Percentiles rank a stretch among this genome's conserved stretches.
These are phyloP conservation scores for Pseudozyma sp. DNA, from an alignment of 1,284 basidiomycete genomes.

Conservation along the genomic window DNA sequence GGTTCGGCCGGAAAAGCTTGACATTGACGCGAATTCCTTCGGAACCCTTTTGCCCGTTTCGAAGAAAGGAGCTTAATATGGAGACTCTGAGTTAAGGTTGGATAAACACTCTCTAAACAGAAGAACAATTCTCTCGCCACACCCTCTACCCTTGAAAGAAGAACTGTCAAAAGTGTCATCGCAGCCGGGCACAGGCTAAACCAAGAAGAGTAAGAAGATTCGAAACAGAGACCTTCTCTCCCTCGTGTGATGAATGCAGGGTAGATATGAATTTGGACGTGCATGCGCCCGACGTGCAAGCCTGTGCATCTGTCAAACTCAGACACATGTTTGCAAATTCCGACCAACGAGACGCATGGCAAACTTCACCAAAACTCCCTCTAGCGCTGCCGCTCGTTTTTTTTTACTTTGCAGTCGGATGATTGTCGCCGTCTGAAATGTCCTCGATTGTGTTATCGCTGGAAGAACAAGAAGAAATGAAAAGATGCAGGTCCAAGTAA, in stretches of 20 bases:
- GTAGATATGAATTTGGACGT: conserved; percentile 10
- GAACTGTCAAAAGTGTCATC: no score
- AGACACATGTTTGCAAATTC: conserved; percentile 3
- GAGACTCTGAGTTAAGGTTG: not conserved
- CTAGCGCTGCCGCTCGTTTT: conserved; percentile 1
- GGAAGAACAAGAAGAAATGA: not conserved
- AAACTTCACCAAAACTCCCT: not conserved
- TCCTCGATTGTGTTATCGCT: not conserved
- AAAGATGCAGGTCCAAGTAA: not conserved
- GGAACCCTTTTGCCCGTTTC: no score
- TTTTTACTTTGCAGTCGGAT: not conserved
- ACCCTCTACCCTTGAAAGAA: not conserved
- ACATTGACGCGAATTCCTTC: no score
- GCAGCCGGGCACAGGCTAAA: not conserved
- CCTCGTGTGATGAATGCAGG: not conserved
- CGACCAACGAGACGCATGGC: not conserved
- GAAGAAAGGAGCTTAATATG: not conserved
- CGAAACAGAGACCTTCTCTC: not conserved
- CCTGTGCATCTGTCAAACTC: conserved; percentile 9
- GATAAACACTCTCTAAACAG: conserved; percentile 1
- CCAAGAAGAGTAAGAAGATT: not conserved
- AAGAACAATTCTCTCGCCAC: not conserved
- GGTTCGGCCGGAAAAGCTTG: no score
- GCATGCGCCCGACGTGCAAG: conserved; percentile 34
- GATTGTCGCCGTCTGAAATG: not conserved